Evolutionary conservation across 23 red algal genomes (phyloP), one percentile per base, ranked within the genome.

Genomic region (Gracilaria vermiculophylla): DNA sequence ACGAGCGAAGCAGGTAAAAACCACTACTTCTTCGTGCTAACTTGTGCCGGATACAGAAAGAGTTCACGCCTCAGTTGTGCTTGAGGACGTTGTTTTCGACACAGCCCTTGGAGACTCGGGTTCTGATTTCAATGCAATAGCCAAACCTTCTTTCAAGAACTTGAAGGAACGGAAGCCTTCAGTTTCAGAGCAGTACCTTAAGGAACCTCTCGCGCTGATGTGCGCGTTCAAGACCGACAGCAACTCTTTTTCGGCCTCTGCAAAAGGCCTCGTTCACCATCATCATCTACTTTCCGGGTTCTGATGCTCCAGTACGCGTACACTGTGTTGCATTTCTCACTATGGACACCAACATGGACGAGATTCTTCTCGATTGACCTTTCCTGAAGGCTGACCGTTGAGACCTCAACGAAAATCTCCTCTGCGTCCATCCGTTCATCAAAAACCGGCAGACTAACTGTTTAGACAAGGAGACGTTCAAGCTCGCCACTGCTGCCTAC

Each of bases 381-480:
- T 66, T 83, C 52, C 60, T 83, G 1, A 83, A 83, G 15, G 21
- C 37, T 66, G 36, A 67, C 20, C 56, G 79, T 17, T 83, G 41
- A 5, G 33, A 83, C 36, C 37, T 83, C 3, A 48, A 67, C 4
- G 27, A 8, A 3, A 29, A 83, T 33, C 52, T 83, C 15, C 7
- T n/a, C 2, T 19, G 27, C 1, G 37, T 83, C 2, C 21, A 41
- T 23, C 6, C 2, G 9, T 20, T 8, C 7, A 66, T 66, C 1
- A 15, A 83, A 11, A 31, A 79, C 47, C 25, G 13, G 29, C 41
- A 33, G 12, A 54, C 42, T 28, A n/a, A 49, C 5, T 28, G 42
- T 27, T 0, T 73, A 10, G 19, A 73, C 9, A 24, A 16, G 1
- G 1, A 8, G 32, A 2, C 0, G 2, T 27, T 73, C 2, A 73